Percentiles rank a stretch among this genome's conserved stretches.
Evolutionary conservation across 768 basidiomycete species (phyloP).

Genomic region (Fomitopsis serialis): DNA sequence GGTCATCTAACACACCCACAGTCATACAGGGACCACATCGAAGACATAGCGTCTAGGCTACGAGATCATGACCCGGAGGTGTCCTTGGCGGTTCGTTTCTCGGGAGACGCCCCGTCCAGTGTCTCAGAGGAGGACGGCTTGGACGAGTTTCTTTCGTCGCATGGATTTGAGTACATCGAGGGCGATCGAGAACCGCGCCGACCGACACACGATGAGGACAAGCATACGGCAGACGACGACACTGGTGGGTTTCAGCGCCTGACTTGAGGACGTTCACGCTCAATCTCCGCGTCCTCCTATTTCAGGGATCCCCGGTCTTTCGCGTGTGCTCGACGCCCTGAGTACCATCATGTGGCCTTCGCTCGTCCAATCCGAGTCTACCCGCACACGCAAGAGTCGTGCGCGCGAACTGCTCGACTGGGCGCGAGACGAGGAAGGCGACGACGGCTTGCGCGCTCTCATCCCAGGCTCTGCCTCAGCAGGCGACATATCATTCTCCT

Average conservation of each 20-base stretch:
- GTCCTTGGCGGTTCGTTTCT: constrained; percentile 58
- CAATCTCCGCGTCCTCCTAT: not conserved
- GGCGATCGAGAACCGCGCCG: constrained; percentile 27
- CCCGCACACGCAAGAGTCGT: constrained; percentile 22
- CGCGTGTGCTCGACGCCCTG: constrained; percentile 71
- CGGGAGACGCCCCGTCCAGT: constrained; percentile 15
- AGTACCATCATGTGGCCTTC: constrained; percentile 90
- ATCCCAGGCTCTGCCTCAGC: constrained; percentile 15
- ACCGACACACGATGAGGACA: constrained; percentile 13
- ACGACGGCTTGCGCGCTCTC: constrained; percentile 31
- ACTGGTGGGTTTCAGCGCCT: constrained; percentile 11
- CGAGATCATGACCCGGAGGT: constrained; percentile 62
- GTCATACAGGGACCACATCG: constrained; percentile 56
- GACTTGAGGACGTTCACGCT: not conserved
- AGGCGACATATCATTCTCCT: constrained; percentile 9
- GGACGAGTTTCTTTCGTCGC: constrained; percentile 60
- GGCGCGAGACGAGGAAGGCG: constrained; percentile 32
- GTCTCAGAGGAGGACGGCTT: constrained; percentile 47
- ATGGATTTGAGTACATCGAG: constrained; percentile 78
- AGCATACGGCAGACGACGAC: constrained; percentile 15
- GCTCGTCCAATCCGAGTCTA: constrained; percentile 43
- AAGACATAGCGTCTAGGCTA: constrained; percentile 42
- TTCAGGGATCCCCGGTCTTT: constrained; percentile 38
- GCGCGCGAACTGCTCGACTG: constrained; percentile 34
- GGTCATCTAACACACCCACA: constrained; percentile 17